These are phyloP conservation scores for Friedmanniomyces simplex DNA, from an alignment of 495 filamentous ascomycete species.

Conservation along the genomic window DNA sequence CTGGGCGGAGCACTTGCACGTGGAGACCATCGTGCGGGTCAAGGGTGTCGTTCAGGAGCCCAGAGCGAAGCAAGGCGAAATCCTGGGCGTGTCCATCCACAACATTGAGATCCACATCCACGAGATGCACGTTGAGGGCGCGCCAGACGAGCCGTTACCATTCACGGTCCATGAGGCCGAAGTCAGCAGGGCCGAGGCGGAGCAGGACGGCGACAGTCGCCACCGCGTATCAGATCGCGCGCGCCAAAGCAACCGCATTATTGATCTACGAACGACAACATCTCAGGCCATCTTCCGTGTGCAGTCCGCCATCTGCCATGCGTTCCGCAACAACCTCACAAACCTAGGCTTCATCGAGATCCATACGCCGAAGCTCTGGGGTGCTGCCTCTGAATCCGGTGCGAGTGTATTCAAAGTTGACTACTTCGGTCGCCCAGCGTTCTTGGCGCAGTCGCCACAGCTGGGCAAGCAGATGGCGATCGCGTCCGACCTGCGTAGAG, in stretches of 20 bases:
- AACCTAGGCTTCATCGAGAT: constrained; percentile 73
- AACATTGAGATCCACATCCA: constrained; percentile 34
- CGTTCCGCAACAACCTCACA: constrained; percentile 73
- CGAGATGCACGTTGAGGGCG: constrained; percentile 44
- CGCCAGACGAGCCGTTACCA: constrained; percentile 47
- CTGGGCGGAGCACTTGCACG: constrained; percentile 59
- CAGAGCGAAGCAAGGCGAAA: constrained; percentile 42
- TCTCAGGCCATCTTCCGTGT: constrained; percentile 80
- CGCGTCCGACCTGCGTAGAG: constrained; percentile 78
- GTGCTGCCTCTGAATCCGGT: constrained; percentile 85
- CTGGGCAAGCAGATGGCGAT: constrained; percentile 96
- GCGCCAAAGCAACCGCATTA: constrained; percentile 76
- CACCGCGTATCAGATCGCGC: constrained; percentile 62
- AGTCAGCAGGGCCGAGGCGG: constrained; percentile 31
- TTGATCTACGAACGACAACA: constrained; percentile 80
- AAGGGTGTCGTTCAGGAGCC: constrained; percentile 36
- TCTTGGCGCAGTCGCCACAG: constrained; percentile 86
- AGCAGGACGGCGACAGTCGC: constrained; percentile 26
- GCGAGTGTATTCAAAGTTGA: constrained; percentile 85
- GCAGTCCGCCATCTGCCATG: constrained; percentile 66
- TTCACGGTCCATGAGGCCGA: constrained; percentile 58
- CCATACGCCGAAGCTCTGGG: constrained; percentile 80
- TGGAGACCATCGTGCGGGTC: constrained; percentile 54
- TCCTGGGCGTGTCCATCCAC: constrained; percentile 35
- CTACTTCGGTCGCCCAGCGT: constrained; percentile 81